Base-by-base conservation (phyloP, 805 yeast species). In the Teunomyces tritomae region DNA sequence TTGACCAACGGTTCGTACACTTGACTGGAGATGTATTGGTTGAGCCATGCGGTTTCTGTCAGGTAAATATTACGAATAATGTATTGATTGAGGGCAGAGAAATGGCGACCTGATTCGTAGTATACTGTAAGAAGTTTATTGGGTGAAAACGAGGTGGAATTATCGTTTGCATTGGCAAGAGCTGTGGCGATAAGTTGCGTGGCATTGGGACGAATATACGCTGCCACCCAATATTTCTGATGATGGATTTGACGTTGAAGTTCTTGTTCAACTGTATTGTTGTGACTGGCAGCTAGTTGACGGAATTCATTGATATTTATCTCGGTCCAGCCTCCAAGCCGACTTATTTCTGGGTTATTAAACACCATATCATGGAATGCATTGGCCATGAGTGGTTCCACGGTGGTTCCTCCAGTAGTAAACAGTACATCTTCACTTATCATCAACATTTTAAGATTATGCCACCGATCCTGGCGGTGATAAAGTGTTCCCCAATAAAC, bases 401-500 rank as follows among this genome's bases (percentile, higher is more conserved):
- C 47, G 4, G 46, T 29, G n/a, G 58, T 49, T n/a, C 58, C 57
- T 16, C 27, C 36, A 34, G 24, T 26, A 8, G 37, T n/a, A 24
- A 63, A 56, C 34, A 48, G 36, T 11, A 48, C 45, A 16, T 70
- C 75, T 39, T 61, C 76, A 28, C 63, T 59, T 1, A 71, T 73
- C 9, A 70, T 71, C 55, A 72, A 59, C 64, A 68, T 62, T 40
- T 55, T 54, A 57, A 72, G 57, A 54, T 72, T 68, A 36, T 44
- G 49, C 16, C 67, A 55, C 10, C 76, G 59, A 14, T 43, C 43
- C 33, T 58, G 51, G 34, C 76, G 60, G 4, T 54, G 52, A 54
- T 62, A 70, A 47, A 63, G 49, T 11, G 75, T 59, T 5, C 75
- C 77, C 77, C 77, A 72, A 50, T 72, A 72, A 28, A 72, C 58